These are phyloP conservation scores for Aspergillus versicolor DNA, from an alignment of 2,329 filamentous ascomycete species.

Conservation along the genomic window DNA sequence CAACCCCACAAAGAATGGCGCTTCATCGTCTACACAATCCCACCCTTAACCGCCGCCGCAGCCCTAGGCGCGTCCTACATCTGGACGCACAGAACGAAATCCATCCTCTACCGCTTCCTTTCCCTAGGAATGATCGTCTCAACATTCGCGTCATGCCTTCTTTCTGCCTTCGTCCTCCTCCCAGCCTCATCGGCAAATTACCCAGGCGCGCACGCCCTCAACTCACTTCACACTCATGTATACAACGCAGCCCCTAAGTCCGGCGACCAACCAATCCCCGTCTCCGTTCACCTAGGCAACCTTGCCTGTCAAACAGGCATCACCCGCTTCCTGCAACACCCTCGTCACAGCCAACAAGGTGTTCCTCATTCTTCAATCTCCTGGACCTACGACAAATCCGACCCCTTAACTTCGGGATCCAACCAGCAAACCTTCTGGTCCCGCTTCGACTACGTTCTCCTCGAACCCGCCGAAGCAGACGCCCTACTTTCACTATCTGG, in stretches of 20 bases:
- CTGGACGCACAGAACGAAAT: slow-evolving; percentile 65
- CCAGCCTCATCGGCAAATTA: slow-evolving; percentile 87
- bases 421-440: slow-evolving; percentile 55
- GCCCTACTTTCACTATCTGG: slow-evolving; percentile 33
- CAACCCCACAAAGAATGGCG: slow-evolving; percentile 96
- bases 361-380: slow-evolving; percentile 5
- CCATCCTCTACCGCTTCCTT: slow-evolving; percentile 54
- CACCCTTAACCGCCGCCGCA: slow-evolving; percentile 74
- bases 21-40: slow-evolving; percentile 87
- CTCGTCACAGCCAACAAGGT: slow-evolving; percentile 6
- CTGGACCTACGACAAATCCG: slow-evolving; percentile 64
- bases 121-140: slow-evolving; percentile 60
- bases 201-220: slow-evolving; percentile 79
- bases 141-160: slow-evolving; percentile 58
- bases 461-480: slow-evolving; percentile 44
- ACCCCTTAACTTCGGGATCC: slow-evolving; percentile 48
- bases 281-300: slow-evolving; percentile 57
- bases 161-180: slow-evolving; percentile 70
- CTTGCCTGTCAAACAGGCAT: slow-evolving; percentile 64
- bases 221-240: slow-evolving; percentile 37
- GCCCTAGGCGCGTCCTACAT: slow-evolving; percentile 72
- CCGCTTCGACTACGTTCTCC: slow-evolving; percentile 58
- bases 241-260: slow-evolving; percentile 5
- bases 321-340: slow-evolving; percentile 57
- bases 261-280: slow-evolving; percentile 20